These are phyloP conservation scores for Suhomyces xylopsoci DNA, from an alignment of 805 yeast species.

Conservation along the genomic window DNA sequence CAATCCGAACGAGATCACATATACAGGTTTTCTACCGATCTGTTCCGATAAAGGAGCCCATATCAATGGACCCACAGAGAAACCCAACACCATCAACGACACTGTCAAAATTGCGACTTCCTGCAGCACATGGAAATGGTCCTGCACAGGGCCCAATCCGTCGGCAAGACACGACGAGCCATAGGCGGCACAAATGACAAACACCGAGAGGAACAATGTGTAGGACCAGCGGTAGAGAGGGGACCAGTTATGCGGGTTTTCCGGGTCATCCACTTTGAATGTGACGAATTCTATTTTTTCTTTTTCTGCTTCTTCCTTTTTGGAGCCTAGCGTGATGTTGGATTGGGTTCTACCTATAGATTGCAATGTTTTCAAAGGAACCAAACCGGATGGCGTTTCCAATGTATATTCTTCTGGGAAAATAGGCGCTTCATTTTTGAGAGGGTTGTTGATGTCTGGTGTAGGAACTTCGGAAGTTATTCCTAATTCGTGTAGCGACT, in stretches of 20 bases:
- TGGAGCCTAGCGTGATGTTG: not conserved
- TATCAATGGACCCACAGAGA: slow-evolving; percentile 78
- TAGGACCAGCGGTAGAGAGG: slow-evolving; percentile 53
- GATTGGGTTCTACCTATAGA: slow-evolving; percentile 53
- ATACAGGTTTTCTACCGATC: slow-evolving; percentile 82
- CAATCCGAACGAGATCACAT: slow-evolving; percentile 68
- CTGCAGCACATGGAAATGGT: slow-evolving; percentile 62
- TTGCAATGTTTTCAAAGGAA: slow-evolving; percentile 71
- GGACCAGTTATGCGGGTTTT: slow-evolving; percentile 88
- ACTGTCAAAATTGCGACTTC: slow-evolving; percentile 81
- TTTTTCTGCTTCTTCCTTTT: slow-evolving; percentile 7
- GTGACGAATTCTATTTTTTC: slow-evolving; percentile 69
- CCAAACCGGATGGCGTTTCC: slow-evolving; percentile 87
- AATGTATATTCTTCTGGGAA: slow-evolving; percentile 91
- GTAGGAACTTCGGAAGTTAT: slow-evolving; percentile 47
- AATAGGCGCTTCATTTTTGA: slow-evolving; percentile 56
- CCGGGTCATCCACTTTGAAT: slow-evolving; percentile 74
- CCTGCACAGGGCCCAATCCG: slow-evolving; percentile 66
- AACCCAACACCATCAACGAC: slow-evolving; percentile 86
- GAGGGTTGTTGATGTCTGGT: slow-evolving; percentile 46
- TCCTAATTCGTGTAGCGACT: slow-evolving; percentile 64
- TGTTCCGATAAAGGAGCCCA: slow-evolving; percentile 91
- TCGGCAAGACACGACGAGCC: slow-evolving; percentile 92
- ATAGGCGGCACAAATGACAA: slow-evolving; percentile 87
- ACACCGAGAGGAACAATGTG: slow-evolving; percentile 63